phyloP scores from a whole-genome alignment of 495 filamentous ascomycete genomes.

The Trichocladium antarcticum region DNA sequence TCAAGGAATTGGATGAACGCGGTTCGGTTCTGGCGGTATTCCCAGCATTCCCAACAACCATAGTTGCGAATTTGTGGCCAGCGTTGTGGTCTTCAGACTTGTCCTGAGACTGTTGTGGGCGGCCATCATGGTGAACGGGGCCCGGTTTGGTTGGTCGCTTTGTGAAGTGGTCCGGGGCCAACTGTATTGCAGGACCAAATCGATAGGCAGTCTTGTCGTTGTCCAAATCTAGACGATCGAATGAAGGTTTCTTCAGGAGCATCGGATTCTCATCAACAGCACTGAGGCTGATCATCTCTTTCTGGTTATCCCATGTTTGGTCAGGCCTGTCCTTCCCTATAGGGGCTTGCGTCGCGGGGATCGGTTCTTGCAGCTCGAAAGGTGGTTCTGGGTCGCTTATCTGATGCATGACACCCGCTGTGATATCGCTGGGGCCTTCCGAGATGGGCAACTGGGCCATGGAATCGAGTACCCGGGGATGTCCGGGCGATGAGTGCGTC shows the following conservation, averaged over 20 bases:
- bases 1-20: not conserved
- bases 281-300: not conserved
- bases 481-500: slow-evolving; percentile 1
- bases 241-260: slow-evolving; percentile 4
- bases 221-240: not conserved
- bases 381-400: not conserved
- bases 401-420: not conserved
- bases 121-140: not conserved
- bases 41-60: too few relatives aligned
- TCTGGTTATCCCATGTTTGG: not conserved
- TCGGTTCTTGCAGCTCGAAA: not conserved
- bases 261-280: not conserved
- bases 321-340: not conserved
- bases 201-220: not conserved
- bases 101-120: not conserved
- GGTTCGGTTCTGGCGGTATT: not conserved
- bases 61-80: too few relatives aligned
- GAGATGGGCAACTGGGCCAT: not conserved
- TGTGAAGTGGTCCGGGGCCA: slow-evolving; percentile 7
- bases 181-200: slow-evolving; percentile 3
- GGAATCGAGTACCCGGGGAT: not conserved
- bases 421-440: not conserved
- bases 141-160: not conserved
- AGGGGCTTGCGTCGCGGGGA: not conserved
- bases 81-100: not conserved